Conservation (phyloP, 805 yeast genomes). For the Sugiyamaella smithiae region DNA sequence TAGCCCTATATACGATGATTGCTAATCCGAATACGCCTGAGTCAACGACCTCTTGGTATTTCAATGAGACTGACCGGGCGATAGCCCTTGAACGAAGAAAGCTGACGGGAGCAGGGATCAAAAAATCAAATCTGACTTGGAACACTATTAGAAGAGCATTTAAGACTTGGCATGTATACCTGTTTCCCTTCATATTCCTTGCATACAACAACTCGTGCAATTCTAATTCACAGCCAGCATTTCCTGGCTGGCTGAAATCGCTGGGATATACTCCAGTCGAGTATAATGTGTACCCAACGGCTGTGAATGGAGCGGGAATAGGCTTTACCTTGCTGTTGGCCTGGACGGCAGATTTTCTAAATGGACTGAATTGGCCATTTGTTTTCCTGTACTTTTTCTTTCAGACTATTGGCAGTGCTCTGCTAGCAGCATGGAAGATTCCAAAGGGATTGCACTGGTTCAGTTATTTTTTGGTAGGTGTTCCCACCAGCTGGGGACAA, state of each 20-base stretch:
- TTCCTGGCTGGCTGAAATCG: constrained; percentile 46
- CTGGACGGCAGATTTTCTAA: constrained; percentile 38
- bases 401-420: constrained; percentile 40
- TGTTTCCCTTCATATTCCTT: constrained; percentile 43
- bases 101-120: constrained; percentile 28
- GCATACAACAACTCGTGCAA: constrained; percentile 39
- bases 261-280: constrained; percentile 34
- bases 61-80: constrained; percentile 41
- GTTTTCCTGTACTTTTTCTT: constrained; percentile 40
- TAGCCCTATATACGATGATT: constrained; percentile 42
- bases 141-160: constrained; percentile 39
- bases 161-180: constrained; percentile 46
- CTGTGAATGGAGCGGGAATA: constrained; percentile 40
- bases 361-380: constrained; percentile 40
- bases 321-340: constrained; percentile 37
- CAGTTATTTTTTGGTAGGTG: constrained; percentile 46
- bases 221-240: constrained; percentile 42
- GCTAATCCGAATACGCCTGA: constrained; percentile 49
- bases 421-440: constrained; percentile 48
- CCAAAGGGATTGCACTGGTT: constrained; percentile 51
- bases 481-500: constrained; percentile 52
- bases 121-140: constrained; percentile 10
- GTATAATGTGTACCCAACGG: constrained; percentile 44
- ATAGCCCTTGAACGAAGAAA: constrained; percentile 40
- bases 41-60: constrained; percentile 43